phyloP scores from a whole-genome alignment of 495 filamentous ascomycete genomes.

The Neurospora sp. region DNA sequence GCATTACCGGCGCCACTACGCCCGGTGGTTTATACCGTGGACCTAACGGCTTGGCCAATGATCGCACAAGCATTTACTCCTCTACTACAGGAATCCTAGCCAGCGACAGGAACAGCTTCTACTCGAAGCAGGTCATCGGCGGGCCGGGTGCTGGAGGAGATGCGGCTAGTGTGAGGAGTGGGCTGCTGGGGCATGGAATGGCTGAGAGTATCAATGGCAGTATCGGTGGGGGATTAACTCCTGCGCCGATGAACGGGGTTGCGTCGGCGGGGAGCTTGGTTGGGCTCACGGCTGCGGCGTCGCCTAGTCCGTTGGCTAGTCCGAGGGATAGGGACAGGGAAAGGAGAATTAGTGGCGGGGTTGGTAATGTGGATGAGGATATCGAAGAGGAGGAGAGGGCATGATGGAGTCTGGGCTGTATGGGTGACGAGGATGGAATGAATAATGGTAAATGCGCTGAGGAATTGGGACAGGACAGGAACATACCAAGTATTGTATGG shows the following conservation, averaged over 20 bases:
- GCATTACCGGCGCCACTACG: constrained; percentile 19
- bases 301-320: constrained; percentile 52
- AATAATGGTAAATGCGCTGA: background rate
- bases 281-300: constrained; percentile 7
- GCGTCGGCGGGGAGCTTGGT: background rate
- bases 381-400: background rate
- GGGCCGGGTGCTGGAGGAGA: constrained; percentile 59
- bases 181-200: constrained; percentile 61
- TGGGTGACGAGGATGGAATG: background rate
- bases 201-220: constrained; percentile 77
- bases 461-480: background rate
- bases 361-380: constrained; percentile 16
- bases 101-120: constrained; percentile 74
- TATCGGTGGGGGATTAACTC: constrained; percentile 40
- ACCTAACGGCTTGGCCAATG: constrained; percentile 55
- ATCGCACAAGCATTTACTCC: constrained; percentile 82
- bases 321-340: constrained; percentile 35
- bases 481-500: background rate
- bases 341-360: constrained; percentile 5
- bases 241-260: background rate
- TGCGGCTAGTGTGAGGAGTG: constrained; percentile 69
- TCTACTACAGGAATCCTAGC: constrained; percentile 53
- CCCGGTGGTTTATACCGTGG: constrained; percentile 54
- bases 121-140: constrained; percentile 54
- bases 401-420: background rate